Evolutionary conservation across 192 early-diverging fungal genomes (phyloP), one percentile per base, ranked within the genome.

Genomic region (Ambispora gerdemannii): DNA sequence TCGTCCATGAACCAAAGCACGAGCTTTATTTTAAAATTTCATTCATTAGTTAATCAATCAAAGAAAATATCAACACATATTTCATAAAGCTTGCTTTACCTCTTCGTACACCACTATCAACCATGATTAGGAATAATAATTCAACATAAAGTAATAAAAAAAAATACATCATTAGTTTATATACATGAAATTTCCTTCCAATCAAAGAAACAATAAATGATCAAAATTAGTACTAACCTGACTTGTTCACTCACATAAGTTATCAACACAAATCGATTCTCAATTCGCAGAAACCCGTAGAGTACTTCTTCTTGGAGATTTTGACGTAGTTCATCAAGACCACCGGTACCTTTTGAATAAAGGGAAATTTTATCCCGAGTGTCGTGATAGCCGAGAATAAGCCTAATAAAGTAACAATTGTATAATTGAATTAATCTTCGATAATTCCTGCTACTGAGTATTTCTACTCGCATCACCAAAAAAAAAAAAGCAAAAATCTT

Each of bases 321-420:
- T 27, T 80, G 50, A 52, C 82, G 77, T 53, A 88, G 77, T 70
- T 84, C 86, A 58, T 74, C 75, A 43, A 88, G 59, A 38, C 86
- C 86, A 38, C 78, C 73, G 36, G 74, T 72, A 24, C 86, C 86
- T 32, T 79, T 81, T 28, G 73, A 67, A 74, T 86, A 84, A 28
- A 88, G 70, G 25, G 86, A 88, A 73, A 88, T 84, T 66, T 85
- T 82, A 67, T 88, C 86, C 35, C 86, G 70, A 19, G 84, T 81
- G 60, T 87, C 84, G 70, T 84, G 77, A 76, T 88, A 88, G 13
- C 86, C 86, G 25, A 88, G 77, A 52, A 88, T 79, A 19, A 88
- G 71, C 86, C 86, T 88, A 68, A 53, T 67, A n/a, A n/a, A n/a
- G n/a, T n/a, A n/a, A n/a, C n/a, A n/a, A n/a, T n/a, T n/a, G n/a